Evolutionary conservation across 139 green algal species (phyloP), one percentile per base, ranked within the genome.

Genomic region (Chlamydomonas sp.): DNA sequence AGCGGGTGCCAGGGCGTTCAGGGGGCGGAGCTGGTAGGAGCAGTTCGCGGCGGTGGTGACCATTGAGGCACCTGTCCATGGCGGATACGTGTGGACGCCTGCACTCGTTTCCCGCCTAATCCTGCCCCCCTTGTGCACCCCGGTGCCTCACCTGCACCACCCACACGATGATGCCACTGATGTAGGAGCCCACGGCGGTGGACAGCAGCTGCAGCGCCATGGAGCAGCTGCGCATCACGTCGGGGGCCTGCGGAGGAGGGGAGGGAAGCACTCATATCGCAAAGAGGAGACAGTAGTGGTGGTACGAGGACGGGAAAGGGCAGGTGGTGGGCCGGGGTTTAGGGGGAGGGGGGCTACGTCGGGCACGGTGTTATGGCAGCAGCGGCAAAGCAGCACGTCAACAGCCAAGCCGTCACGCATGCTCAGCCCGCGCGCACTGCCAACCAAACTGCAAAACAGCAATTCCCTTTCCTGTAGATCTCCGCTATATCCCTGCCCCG

Each of bases 151-250:
- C 72, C 81, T 91, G 87, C 73, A 96, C 92, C 66, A 79, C 79
- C 67, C n/a, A 90, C 58, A 97, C 92, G 20, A 98, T 69, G 16
- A 88, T 88, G 71, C 95, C 95, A 14, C 94, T 94, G 15, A 97
- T 88, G 94, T 99, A 99, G 84, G 88, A 94, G 78, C 97, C 97
- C 58, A 98, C 90, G 66, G 91, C 92, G 49, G 96, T 97, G 68
- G 88, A 94, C 78, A 97, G 93, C 84, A 98, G 94, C 91, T 96
- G 92, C 72, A 98, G 90, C 3, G 97, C 97, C 94, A 98, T 98
- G 91, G 91, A 96, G 88, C 96, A 98, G 78, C 91, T 96, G 78
- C 97, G 93, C 97, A 99, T 99, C 49, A 97, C 94, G 74, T 98
- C 96, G 59, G 97, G 97, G 6, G 97, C 95, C 92, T 98, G 94